Percentiles rank a stretch among this genome's conserved stretches.
Conservation (phyloP, 441 rosid species). For the Mallotus repandus region DNA sequence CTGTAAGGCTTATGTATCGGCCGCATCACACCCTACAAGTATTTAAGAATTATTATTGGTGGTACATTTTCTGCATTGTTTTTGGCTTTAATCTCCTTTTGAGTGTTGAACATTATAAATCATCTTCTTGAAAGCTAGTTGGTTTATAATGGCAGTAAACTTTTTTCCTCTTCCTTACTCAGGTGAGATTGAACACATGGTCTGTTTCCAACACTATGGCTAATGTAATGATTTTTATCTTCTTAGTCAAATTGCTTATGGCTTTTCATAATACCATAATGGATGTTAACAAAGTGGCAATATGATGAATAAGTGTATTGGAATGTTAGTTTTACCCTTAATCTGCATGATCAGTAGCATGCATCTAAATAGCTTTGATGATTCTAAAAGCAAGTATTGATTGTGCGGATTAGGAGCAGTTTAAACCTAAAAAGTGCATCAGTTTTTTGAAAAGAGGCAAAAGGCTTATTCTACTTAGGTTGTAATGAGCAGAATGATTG, state of each 20-base stretch:
- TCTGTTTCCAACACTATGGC: background rate
- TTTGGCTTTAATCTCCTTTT: background rate
- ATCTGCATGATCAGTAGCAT: background rate
- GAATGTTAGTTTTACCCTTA: too few relatives aligned
- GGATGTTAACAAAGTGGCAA: too few relatives aligned
- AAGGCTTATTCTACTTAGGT: background rate
- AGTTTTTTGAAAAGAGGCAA: background rate
- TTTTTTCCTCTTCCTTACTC: background rate
- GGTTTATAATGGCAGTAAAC: background rate
- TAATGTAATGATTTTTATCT: background rate
- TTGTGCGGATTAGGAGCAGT: background rate
- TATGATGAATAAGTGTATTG: too few relatives aligned
- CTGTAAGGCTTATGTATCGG: background rate
- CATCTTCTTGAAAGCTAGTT: background rate
- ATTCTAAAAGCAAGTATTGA: background rate
- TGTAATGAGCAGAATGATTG: conserved; percentile 1
- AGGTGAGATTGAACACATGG: background rate
- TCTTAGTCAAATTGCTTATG: background rate
- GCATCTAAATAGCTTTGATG: background rate
- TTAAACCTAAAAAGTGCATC: background rate
- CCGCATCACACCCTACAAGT: background rate
- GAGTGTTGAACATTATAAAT: background rate
- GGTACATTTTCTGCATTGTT: background rate
- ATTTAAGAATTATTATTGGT: background rate
- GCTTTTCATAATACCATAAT: background rate